These are phyloP conservation scores for Phytophthora sansomeana DNA, from an alignment of 352 stramenopile species.

Conservation along the genomic window DNA sequence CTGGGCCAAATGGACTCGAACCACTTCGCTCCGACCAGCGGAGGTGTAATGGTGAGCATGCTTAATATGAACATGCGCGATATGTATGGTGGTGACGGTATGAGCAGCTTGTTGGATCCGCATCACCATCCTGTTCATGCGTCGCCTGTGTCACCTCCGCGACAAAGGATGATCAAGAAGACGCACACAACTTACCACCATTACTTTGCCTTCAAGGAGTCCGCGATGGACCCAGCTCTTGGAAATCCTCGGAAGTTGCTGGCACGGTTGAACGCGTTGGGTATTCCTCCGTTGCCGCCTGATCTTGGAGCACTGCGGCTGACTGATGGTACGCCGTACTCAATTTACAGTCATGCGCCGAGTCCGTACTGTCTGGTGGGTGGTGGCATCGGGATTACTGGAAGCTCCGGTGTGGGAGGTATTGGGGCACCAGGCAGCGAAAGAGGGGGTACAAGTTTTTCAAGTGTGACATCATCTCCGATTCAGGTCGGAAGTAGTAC, in stretches of 20 bases:
- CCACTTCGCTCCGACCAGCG: constrained; percentile 62
- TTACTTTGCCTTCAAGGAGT: constrained; percentile 83
- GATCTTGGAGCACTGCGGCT: constrained; percentile 88
- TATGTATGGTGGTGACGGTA: constrained; percentile 77
- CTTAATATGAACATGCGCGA: constrained; percentile 85
- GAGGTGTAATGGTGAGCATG: constrained; percentile 78
- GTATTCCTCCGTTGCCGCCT: constrained; percentile 93
- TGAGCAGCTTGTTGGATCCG: constrained; percentile 63
- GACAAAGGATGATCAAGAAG: constrained; percentile 72
- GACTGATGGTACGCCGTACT: constrained; percentile 68
- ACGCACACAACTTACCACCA: constrained; percentile 70
- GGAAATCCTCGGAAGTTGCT: constrained; percentile 87
- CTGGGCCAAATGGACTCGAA: constrained; percentile 61
- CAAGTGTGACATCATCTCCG: constrained; percentile 35
- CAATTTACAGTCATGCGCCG: constrained; percentile 80
- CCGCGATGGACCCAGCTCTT: constrained; percentile 83
- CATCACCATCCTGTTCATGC: constrained; percentile 47
- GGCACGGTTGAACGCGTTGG: constrained; percentile 91
- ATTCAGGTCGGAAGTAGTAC: constrained; percentile 35
- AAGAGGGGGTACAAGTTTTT: constrained; percentile 31
- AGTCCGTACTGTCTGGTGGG: constrained; percentile 64
- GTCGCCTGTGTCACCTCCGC: constrained; percentile 62
- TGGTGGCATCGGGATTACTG: constrained; percentile 14
- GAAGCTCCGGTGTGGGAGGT: constrained; percentile 14
- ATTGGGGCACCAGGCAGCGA: constrained; percentile 40